Evolutionary conservation across 768 basidiomycete species (phyloP), one percentile per base, ranked within the genome.

Genomic region (Naganishia vaughanmartiniae): DNA sequence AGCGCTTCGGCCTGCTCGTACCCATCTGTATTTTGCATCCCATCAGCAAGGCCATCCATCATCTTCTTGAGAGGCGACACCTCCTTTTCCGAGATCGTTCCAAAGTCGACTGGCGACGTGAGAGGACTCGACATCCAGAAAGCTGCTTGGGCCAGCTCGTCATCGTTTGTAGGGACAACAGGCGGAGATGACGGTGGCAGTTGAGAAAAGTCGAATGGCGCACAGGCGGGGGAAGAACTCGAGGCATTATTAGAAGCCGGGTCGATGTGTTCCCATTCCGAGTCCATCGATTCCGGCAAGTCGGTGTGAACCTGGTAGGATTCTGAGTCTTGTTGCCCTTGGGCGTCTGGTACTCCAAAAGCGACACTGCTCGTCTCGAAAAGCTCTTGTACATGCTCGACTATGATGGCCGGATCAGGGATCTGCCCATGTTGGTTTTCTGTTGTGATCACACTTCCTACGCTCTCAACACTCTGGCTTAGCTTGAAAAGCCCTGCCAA

Each of bases 121-220:
- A 70, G 74, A 12, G 75, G 75, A 69, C 74, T 74, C 4, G 71
- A 73, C 28, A 73, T 51, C 24, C 75, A 66, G 21, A 77, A 65
- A 17, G 74, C 74, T 14, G 76, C 75, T 54, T 76, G 76, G 24
- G 73, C 73, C 5, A 75, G 57, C 33, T 72, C 70, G 33, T 31
- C 46, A 10, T 58, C 69, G 21, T 65, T 15, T 26, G 48, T 51
- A 39, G 51, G 66, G 21, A 72, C 69, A 60, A 74, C 58, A 10
- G 78, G 78, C 26, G 78, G 78, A 0, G 75, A 76, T 15, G 73
- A 74, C 7, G 78, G 77, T 24, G 78, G 78, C 1, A 79, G 65
- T 36, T 73, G 65, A 0, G 75, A 76, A 53, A 77, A 79, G 63
- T 79, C 78, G 69, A 79, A 79, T 54, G 72, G 75, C 3, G 55